Evolutionary conservation across 352 stramenopile genomes (phyloP), one percentile per base, ranked within the genome.

Genomic region (Globisporangium takayamanum): DNA sequence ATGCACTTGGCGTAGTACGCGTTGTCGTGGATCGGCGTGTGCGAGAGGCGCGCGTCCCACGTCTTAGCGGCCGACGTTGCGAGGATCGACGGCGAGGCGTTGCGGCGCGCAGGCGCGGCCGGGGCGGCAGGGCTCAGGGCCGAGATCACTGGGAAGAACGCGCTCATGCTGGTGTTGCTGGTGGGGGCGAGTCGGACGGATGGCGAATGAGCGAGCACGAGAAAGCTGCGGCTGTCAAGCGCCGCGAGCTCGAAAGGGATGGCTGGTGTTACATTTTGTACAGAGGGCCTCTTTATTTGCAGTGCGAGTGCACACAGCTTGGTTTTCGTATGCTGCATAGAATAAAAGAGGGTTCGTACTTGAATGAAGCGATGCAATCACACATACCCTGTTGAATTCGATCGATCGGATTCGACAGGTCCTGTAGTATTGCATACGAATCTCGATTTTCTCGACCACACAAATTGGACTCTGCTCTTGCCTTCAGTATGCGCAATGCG

Each of bases 1-100:
- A 97, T 97, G 83, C 92, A 98, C 84, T 97, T 97, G 69, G 76
- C 77, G 71, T 98, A 98, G 83, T 97, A 98, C 57, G 74, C 76
- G 59, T 76, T 89, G 69, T 96, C 83, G 69, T 97, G 90, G 44
- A 82, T 74, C 59, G 82, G 80, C 49, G 76, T 67, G 74, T 94
- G 84, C 69, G 77, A 87, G 49, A 88, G 76, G 58, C 84, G 84
- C 41, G 84, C 78, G 55, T 94, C 82, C 84, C 84, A 94, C 71
- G 87, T 45, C 54, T 53, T 84, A 55, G 78, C 68, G 22, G 81
- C 80, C 60, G 84, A 94, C 36, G 84, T 94, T 54, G 84, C 84
- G 41, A 94, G 66, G 46, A 75, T 64, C 50, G 69, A 71, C 46
- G 72, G 75, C 45, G 59, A 65, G 18, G 57, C 57, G 28, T 18